A percentile compares a stretch with the other conserved stretches of the same genome.
Conservation (phyloP, 148 eudicot species). For the Oxyria digyna region DNA sequence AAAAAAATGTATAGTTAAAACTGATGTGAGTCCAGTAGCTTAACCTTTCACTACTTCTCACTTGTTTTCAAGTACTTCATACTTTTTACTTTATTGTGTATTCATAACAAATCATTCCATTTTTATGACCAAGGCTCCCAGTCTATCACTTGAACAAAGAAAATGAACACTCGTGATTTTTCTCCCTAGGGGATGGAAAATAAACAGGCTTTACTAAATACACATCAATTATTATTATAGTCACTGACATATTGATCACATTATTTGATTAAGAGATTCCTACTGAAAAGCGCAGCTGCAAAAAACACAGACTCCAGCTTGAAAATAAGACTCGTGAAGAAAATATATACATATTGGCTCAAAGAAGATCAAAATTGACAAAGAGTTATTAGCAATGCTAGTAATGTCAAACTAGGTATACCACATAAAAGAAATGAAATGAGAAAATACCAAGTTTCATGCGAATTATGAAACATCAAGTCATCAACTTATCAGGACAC, state of each 20-base stretch:
- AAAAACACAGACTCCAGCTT: background rate
- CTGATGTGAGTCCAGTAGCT: background rate
- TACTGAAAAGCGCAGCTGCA: background rate
- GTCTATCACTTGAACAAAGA: no score
- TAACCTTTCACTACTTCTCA: background rate
- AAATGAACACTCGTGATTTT: background rate
- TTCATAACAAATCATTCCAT: background rate
- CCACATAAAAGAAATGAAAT: no score
- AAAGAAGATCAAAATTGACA: background rate
- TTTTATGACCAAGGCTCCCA: background rate
- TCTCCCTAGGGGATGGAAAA: background rate
- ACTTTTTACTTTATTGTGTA: background rate
- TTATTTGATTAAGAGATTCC: background rate
- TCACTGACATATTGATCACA: background rate
- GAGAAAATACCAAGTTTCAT: no score
- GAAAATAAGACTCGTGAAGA: background rate
- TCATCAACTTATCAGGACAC: background rate
- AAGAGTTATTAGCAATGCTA: no score
- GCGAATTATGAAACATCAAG: no score
- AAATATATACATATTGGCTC: background rate
- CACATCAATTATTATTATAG: background rate
- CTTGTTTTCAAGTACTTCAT: background rate
- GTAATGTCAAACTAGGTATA: no score
- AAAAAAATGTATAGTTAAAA: background rate
- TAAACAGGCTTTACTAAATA: background rate